Base-by-base conservation (phyloP, 148 eudicot genomes). In the Fagopyrum esculentum region DNA sequence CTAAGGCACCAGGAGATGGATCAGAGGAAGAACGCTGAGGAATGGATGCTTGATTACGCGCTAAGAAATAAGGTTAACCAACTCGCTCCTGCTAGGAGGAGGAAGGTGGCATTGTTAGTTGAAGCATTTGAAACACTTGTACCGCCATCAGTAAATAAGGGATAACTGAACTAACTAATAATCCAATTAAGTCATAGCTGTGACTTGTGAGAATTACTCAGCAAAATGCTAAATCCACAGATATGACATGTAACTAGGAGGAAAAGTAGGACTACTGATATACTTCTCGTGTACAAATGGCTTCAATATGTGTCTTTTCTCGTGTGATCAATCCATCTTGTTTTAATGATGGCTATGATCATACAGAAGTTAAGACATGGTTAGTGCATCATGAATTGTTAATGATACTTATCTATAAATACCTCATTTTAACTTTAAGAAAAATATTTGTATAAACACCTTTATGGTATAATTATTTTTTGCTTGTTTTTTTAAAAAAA, bases 1-100 rank as follows among this genome's bases (percentile, higher is more conserved):
- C 87, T 93, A 49, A 88, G 77, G 83, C 98, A 91, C 71, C 93
- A 87, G 80, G 87, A 78, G 78, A 75, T 87, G 81, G 94, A 91
- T 49, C 94, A 86, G 45, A 84, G 87, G 78, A 91, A 79, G 77
- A 88, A 89, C 56, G 71, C 94, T 45, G 90, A 93, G 77, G 98
- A 93, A 76, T 93, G 94, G 94, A 91, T 89, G 97, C 78, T 93
- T 19, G 98, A 93, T 79, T 80, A 82, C 71, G 98, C 97, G 71
- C 85, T 93, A 13, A 88, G 73, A 71, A 87, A 84, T 77, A 83
- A 92, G 3, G 91, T 91, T 54, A 80, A 81, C 80, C 88, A 82
- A 71, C 94, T 93, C 7, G 87, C 86, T 59, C 90, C 89, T 3
- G 91, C 88, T 29, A 79, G 93, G 45, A 91, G 84, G 82, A 91